phyloP scores from a whole-genome alignment of 371 early-diverging fungal species.

The Mucor saturninus region DNA sequence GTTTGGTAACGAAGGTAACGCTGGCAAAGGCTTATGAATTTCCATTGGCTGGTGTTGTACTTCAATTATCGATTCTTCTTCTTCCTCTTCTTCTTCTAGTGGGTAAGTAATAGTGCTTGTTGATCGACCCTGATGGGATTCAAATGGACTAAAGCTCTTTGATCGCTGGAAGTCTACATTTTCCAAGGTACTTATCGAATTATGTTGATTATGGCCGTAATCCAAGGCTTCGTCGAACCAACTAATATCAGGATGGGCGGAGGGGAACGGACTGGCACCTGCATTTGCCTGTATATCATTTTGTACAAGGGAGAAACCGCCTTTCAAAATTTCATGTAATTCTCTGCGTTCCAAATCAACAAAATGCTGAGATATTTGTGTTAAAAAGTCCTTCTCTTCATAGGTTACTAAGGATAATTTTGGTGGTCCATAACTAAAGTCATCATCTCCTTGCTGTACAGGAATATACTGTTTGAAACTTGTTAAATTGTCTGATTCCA shows the following conservation, averaged over 20 bases:
- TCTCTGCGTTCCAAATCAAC: constrained; percentile 20
- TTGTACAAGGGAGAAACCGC: constrained; percentile 26
- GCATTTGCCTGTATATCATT: constrained; percentile 25
- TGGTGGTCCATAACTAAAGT: constrained; percentile 16
- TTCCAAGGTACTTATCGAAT: constrained; percentile 22
- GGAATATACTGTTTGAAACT: constrained; percentile 30
- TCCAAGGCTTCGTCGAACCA: constrained; percentile 33
- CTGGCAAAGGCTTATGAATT: constrained; percentile 20
- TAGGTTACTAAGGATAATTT: constrained; percentile 9
- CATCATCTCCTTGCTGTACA: constrained; percentile 21
- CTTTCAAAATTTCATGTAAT: constrained; percentile 30
- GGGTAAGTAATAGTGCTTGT: neutral
- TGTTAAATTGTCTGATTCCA: constrained; percentile 23
- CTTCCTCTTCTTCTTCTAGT: neutral
- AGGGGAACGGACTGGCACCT: constrained; percentile 6
- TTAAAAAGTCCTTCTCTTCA: constrained; percentile 31
- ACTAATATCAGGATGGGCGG: constrained; percentile 24
- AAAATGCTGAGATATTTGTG: constrained; percentile 26
- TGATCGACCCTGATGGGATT: constrained; percentile 2
- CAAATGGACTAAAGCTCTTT: constrained; percentile 14
- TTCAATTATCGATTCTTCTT: neutral
- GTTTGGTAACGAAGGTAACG: constrained; percentile 14
- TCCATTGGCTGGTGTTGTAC: neutral
- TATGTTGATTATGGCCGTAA: constrained; percentile 7
- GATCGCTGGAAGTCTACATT: constrained; percentile 14